phyloP scores from a whole-genome alignment of 1,284 basidiomycete genomes.

The Earliella scabrosa region DNA sequence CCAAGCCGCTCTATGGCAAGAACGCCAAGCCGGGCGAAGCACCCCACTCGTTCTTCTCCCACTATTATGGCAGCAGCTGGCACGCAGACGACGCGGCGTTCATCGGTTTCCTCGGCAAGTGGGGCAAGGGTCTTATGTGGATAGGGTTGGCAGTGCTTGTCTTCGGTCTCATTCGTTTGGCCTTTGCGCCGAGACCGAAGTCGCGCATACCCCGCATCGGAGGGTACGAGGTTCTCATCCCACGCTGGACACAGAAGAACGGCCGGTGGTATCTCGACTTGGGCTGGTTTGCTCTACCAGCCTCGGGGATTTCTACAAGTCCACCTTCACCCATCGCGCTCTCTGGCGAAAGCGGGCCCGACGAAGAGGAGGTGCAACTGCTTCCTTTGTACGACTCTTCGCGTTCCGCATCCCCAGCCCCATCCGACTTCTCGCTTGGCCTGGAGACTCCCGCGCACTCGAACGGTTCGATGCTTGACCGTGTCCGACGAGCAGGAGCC shows the following conservation, averaged over 20 bases:
- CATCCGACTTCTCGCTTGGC: slow-evolving; percentile 47
- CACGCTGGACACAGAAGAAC: slow-evolving; percentile 68
- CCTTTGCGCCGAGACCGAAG: slow-evolving; percentile 49
- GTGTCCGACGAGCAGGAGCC: slow-evolving; percentile 57
- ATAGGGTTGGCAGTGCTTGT: slow-evolving; percentile 75
- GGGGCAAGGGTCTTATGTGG: slow-evolving; percentile 89
- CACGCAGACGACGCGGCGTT: slow-evolving; percentile 94
- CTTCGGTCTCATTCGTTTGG: slow-evolving; percentile 66
- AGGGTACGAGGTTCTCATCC: slow-evolving; percentile 76
- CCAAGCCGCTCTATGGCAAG: slow-evolving; percentile 95
- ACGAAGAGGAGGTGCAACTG: slow-evolving; percentile 58
- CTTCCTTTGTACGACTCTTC: slow-evolving; percentile 63
- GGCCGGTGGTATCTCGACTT: slow-evolving; percentile 76
- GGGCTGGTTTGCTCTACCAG: slow-evolving; percentile 57
- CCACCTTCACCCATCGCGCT: slow-evolving; percentile 51
- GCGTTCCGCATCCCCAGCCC: slow-evolving; percentile 56
- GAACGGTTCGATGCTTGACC: slow-evolving; percentile 40
- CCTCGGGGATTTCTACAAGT: slow-evolving; percentile 51
- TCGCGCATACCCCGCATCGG: slow-evolving; percentile 66
- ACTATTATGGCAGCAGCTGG: slow-evolving; percentile 98
- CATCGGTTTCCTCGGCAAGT: slow-evolving; percentile 86
- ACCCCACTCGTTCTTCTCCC: slow-evolving; percentile 92
- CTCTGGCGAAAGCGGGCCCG: slow-evolving; percentile 43
- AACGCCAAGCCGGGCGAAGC: slow-evolving; percentile 87
- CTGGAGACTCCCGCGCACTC: slow-evolving; percentile 37